phyloP scores from a whole-genome alignment of 2,329 filamentous ascomycete species.

The Fusarium abutilonis region DNA sequence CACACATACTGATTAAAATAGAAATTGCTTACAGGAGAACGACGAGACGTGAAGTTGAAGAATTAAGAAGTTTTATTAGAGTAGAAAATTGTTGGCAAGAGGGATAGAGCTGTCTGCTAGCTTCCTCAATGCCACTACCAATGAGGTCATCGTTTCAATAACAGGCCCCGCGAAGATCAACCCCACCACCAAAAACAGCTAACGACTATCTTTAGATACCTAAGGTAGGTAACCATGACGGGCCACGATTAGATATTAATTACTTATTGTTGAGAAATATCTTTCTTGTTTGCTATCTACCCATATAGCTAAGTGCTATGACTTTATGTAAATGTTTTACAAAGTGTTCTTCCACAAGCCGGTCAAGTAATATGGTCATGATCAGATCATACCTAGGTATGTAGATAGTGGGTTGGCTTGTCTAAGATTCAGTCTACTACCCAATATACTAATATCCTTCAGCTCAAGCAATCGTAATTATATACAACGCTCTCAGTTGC shows the following conservation, averaged over 20 bases:
- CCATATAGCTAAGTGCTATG: no score
- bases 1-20: constrained; percentile 17
- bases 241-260: background rate
- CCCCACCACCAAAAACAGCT: constrained; percentile 6
- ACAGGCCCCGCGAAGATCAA: constrained; percentile 28
- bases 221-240: background rate
- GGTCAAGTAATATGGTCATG: no score
- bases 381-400: no score
- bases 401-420: no score
- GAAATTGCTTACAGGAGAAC: background rate
- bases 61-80: background rate
- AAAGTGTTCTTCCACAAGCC: no score
- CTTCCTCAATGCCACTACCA: constrained; percentile 26
- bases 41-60: background rate
- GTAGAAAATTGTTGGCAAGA: constrained; percentile 7
- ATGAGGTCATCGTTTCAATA: constrained; percentile 17
- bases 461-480: no score
- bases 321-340: no score
- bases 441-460: no score
- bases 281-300: no score
- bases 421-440: no score
- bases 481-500: no score
- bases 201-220: background rate
- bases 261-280: background rate
- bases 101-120: constrained; percentile 20